Evolutionary conservation across 768 basidiomycete genomes (phyloP), one percentile per base, ranked within the genome.

Genomic region (Lentinula guzmanii): DNA sequence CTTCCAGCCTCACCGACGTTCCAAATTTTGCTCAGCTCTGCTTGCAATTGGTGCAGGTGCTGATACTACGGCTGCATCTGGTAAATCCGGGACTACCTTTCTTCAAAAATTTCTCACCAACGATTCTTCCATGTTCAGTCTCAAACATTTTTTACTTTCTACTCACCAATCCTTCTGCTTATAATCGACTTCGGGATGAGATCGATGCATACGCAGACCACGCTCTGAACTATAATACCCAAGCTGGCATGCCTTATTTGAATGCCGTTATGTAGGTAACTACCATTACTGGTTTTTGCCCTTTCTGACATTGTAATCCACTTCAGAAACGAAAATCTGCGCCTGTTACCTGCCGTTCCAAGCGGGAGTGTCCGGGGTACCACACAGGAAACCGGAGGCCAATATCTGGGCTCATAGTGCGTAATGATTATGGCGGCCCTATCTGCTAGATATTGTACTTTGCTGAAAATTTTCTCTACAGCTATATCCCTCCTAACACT

Each of bases 301-400:
- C 3, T 52, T 34, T 13, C 42, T 43, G 13, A 43, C 13, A 3
- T 48, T 53, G 65, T 50, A 39, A 8, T n/a, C 59, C 34, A 51
- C 52, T 58, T 46, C 61, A 84, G 83, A 63, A 82, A 82, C 43
- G 83, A 84, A 62, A 70, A 75, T 1, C 69, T 85, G 33, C 76
- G 83, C 42, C 70, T 84, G 18, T 76, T 75, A 61, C 81, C 83
- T 11, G 76, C 84, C 10, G 70, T 84, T 35, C 74, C 82, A 39
- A 77, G 76, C 54, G 80, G 80, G 34, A 74, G 75, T 50, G 79
- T 80, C 61, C 78, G 83, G 35, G 71, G 71, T 15, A 70, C 72
- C 3, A 72, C 69, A 1, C 69, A 63, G 56, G 71, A 73, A 13
- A 72, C 69, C 45, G 77, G 73, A 11, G 79, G 75, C 53, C 74